These are phyloP conservation scores for Scheffersomyces ergatensis DNA, from an alignment of 805 yeast genomes.

Conservation along the genomic window DNA sequence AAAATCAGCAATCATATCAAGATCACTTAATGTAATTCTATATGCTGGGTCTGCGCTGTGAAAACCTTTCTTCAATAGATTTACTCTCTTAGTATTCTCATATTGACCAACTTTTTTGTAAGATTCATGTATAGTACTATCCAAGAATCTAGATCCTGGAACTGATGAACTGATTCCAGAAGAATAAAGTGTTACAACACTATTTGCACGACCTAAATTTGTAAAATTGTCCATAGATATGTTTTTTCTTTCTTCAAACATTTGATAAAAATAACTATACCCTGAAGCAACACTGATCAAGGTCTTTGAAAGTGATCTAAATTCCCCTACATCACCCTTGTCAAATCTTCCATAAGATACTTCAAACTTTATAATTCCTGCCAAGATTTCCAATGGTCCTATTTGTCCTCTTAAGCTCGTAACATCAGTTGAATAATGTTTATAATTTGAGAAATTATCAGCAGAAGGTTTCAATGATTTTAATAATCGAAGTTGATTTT, in stretches of 20 bases:
- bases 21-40: slow-evolving; percentile 15
- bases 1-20: slow-evolving; percentile 22
- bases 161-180: slow-evolving; percentile 1
- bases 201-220: slow-evolving; percentile 11
- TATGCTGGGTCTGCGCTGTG: slow-evolving; percentile 10
- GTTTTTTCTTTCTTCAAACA: slow-evolving; percentile 24
- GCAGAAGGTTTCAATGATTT: slow-evolving; percentile 24
- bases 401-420: slow-evolving; percentile 13
- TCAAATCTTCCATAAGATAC: slow-evolving; percentile 26
- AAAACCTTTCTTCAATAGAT: slow-evolving; percentile 15
- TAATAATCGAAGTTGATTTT: slow-evolving; percentile 20
- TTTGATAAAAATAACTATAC: slow-evolving; percentile 24
- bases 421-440: slow-evolving; percentile 15
- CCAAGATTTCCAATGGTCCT: slow-evolving; percentile 17
- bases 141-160: slow-evolving; percentile 14
- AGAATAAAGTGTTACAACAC: slow-evolving; percentile 5
- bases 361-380: slow-evolving; percentile 17
- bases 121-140: slow-evolving; percentile 18
- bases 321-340: slow-evolving; percentile 22
- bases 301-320: slow-evolving; percentile 21
- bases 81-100: slow-evolving; percentile 18
- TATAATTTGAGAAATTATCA: slow-evolving; percentile 19
- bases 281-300: slow-evolving; percentile 19
- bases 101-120: slow-evolving; percentile 28
- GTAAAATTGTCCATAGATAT: slow-evolving; percentile 13